These are phyloP conservation scores for Cucurbita argyrosperma DNA, from an alignment of 306 rosid genomes.

Conservation along the genomic window DNA sequence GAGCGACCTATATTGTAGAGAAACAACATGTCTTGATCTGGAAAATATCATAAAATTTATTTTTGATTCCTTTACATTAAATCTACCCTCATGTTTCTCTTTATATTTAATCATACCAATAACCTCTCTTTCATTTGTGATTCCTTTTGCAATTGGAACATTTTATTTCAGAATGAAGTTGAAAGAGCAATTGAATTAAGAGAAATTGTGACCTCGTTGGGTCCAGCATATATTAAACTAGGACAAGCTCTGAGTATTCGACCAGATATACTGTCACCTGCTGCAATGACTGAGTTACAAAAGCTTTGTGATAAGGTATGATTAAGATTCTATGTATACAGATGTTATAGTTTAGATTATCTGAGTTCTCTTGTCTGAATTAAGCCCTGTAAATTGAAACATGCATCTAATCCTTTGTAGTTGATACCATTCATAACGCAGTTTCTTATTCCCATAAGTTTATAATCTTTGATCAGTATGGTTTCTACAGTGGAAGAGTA, in stretches of 20 bases:
- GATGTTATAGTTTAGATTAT: neutral
- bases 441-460: neutral
- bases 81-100: neutral
- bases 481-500: neutral
- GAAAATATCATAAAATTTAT: neutral
- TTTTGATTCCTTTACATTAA: neutral
- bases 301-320: slow-evolving; percentile 94
- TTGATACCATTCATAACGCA: neutral
- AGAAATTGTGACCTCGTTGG: slow-evolving; percentile 96
- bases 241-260: slow-evolving; percentile 99
- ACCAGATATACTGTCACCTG: slow-evolving; percentile 89
- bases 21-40: neutral
- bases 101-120: neutral
- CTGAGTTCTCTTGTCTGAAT: neutral
- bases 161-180: slow-evolving; percentile 71
- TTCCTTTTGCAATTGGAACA: neutral
- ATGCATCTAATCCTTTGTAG: neutral
- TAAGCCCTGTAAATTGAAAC: neutral
- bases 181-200: slow-evolving; percentile 87
- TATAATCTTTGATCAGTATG: neutral
- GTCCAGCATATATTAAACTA: slow-evolving; percentile 96
- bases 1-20: neutral
- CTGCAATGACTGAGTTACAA: slow-evolving; percentile 90
- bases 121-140: neutral
- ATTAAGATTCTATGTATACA: neutral